A percentile compares a stretch with the other conserved stretches of the same genome.
phyloP scores from a whole-genome alignment of 2,329 filamentous ascomycete genomes.

The Eurotiales sp. region DNA sequence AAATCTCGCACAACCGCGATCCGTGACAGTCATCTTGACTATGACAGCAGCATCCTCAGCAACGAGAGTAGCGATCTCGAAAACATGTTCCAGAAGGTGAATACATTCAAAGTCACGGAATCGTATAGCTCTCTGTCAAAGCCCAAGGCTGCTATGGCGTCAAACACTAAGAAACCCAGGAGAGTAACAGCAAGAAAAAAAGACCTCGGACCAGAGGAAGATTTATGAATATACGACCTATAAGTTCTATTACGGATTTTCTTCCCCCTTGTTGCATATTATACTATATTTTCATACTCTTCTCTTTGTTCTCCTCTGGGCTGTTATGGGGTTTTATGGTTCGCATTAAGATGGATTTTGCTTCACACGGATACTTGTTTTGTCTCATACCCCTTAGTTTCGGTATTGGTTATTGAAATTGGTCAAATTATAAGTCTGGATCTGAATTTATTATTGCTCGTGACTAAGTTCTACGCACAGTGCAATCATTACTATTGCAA shows the following conservation, averaged over 20 bases:
- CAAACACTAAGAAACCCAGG: conserved; percentile 30
- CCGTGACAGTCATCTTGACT: conserved; percentile 18
- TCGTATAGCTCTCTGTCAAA: conserved; percentile 27
- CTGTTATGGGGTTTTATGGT: too few species aligned
- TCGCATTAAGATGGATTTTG: too few species aligned
- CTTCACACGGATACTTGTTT: too few species aligned
- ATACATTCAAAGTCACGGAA: conserved; percentile 36
- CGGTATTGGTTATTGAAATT: too few species aligned
- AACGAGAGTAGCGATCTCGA: conserved; percentile 38
- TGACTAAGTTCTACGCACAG: too few species aligned
- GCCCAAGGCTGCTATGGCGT: conserved; percentile 1
- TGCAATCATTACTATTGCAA: too few species aligned
- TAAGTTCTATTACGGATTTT: neutral
- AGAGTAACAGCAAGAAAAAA: conserved; percentile 47
- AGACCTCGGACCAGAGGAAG: conserved; percentile 44
- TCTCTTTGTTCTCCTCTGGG: too few species aligned
- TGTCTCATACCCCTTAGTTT: too few species aligned
- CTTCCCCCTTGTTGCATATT: too few species aligned
- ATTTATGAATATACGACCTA: conserved; percentile 21
- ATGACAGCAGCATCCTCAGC: conserved; percentile 28
- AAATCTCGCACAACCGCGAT: conserved; percentile 19
- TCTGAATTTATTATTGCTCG: too few species aligned
- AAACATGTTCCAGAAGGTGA: conserved; percentile 36
- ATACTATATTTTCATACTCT: too few species aligned
- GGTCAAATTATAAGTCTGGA: too few species aligned